phyloP scores from a whole-genome alignment of 2,329 filamentous ascomycete genomes.

The Colletotrichum caudatum region DNA sequence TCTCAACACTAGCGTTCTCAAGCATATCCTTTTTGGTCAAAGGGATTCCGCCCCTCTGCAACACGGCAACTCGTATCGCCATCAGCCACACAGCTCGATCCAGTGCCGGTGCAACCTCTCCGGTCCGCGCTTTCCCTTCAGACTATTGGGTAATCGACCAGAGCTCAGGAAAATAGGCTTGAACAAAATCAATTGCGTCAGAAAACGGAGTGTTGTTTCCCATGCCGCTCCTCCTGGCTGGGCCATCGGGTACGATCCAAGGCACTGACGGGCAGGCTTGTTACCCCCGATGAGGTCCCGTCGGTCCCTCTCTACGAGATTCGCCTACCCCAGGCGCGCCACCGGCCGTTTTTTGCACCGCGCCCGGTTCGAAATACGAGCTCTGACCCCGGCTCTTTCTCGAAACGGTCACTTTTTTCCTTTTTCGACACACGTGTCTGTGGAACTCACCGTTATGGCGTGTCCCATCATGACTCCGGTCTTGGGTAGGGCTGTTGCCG shows the following conservation, averaged over 20 bases:
- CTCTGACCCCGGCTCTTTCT: not conserved
- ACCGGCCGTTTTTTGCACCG: not conserved
- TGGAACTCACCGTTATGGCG: not conserved
- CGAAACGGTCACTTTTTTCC: not conserved
- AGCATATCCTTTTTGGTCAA: not conserved
- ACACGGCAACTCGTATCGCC: conserved; percentile 5
- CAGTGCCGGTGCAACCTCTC: not conserved
- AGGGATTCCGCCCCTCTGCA: not conserved
- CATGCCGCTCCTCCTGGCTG: not conserved
- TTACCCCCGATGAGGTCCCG: not conserved
- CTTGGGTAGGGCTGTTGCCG: conserved; percentile 1
- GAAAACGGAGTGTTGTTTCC: not conserved
- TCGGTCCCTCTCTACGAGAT: not conserved
- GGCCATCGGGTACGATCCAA: not conserved
- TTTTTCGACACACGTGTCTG: not conserved
- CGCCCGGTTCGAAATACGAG: conserved; percentile 17
- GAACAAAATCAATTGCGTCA: not conserved
- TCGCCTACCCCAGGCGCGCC: not conserved
- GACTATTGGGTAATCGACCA: not conserved
- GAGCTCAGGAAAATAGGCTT: not conserved
- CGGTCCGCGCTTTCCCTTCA: not conserved
- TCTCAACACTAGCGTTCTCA: not conserved
- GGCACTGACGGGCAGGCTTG: not conserved
- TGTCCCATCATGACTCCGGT: conserved; percentile 6
- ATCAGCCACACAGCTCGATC: not conserved